These are phyloP conservation scores for Blastobotrys americana DNA, from an alignment of 805 yeast genomes.

Conservation along the genomic window DNA sequence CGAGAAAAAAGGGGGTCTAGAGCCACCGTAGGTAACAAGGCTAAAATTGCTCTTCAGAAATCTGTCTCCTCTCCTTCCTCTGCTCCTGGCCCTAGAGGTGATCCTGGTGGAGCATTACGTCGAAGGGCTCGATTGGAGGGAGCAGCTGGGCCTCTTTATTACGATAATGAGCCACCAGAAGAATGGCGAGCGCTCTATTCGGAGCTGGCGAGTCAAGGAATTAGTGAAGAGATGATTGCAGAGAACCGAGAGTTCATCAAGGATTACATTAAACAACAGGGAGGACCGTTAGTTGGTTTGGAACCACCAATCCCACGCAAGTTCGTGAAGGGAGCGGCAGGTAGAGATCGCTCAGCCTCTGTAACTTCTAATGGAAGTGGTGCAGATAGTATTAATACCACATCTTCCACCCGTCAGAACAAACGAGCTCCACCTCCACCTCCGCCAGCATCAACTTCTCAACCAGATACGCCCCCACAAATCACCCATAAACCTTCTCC, in stretches of 20 bases:
- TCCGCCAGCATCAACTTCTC: conserved; percentile 19
- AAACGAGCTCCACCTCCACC: conserved; percentile 22
- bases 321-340: conserved; percentile 20
- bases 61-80: conserved; percentile 31
- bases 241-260: conserved; percentile 78
- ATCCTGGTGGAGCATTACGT: conserved; percentile 31
- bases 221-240: conserved; percentile 81
- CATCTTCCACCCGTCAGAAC: conserved; percentile 22
- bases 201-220: conserved; percentile 71
- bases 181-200: conserved; percentile 74
- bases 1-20: conserved; percentile 81
- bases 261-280: conserved; percentile 63
- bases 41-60: conserved; percentile 74
- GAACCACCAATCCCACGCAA: conserved; percentile 80
- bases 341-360: conserved; percentile 17
- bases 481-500: conserved; percentile 26
- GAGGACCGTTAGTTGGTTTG: conserved; percentile 73
- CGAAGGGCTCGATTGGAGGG: conserved; percentile 26
- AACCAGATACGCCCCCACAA: too few relatives aligned
- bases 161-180: conserved; percentile 73
- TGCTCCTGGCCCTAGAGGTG: conserved; percentile 59
- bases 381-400: neutral
- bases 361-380: conserved; percentile 9
- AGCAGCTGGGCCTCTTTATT: conserved; percentile 39
- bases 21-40: conserved; percentile 76